Percentiles rank a stretch among this genome's conserved stretches.
These are phyloP conservation scores for Acrodontium crateriforme DNA, from an alignment of 2,329 filamentous ascomycete genomes.

Conservation along the genomic window DNA sequence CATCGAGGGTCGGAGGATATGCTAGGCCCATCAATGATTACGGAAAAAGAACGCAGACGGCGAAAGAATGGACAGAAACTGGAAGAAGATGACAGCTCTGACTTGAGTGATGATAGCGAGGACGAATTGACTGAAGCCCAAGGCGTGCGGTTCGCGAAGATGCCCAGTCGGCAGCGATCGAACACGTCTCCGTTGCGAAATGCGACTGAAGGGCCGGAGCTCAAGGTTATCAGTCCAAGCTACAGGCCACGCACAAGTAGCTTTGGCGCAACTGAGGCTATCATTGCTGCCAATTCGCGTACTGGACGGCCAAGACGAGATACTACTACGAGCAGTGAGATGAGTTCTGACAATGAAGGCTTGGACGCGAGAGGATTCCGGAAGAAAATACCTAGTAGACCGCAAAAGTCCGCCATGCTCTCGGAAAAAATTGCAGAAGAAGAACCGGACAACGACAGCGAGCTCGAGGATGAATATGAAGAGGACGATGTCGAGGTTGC, in stretches of 20 bases:
- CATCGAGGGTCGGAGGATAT: slow-evolving; percentile 51
- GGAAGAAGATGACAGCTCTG: slow-evolving; percentile 76
- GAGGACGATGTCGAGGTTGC: slow-evolving; percentile 21
- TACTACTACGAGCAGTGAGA: slow-evolving; percentile 68
- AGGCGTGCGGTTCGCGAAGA: slow-evolving; percentile 91
- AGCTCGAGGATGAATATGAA: slow-evolving; percentile 27
- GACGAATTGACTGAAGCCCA: slow-evolving; percentile 61
- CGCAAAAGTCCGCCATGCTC: slow-evolving; percentile 41
- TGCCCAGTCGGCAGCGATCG: slow-evolving; percentile 74
- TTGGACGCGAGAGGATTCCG: slow-evolving; percentile 51
- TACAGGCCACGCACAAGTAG: slow-evolving; percentile 49
- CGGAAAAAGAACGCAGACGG: slow-evolving; percentile 40
- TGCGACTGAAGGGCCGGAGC: slow-evolving; percentile 11
- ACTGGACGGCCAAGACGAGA: slow-evolving; percentile 47
- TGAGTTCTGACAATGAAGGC: slow-evolving; percentile 65
- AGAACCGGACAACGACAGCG: slow-evolving; percentile 19
- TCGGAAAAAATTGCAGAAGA: slow-evolving; percentile 41
- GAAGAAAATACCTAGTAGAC: slow-evolving; percentile 41
- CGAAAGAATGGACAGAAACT: slow-evolving; percentile 43
- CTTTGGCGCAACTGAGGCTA: slow-evolving; percentile 54
- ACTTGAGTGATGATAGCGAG: slow-evolving; percentile 72
- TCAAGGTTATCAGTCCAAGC: slow-evolving; percentile 39
- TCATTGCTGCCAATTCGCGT: slow-evolving; percentile 40
- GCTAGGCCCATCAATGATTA: slow-evolving; percentile 44
- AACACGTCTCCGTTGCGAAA: slow-evolving; percentile 61